These are phyloP conservation scores for Angomonas desouzai DNA, from an alignment of 208 protist genomes.

Conservation along the genomic window DNA sequence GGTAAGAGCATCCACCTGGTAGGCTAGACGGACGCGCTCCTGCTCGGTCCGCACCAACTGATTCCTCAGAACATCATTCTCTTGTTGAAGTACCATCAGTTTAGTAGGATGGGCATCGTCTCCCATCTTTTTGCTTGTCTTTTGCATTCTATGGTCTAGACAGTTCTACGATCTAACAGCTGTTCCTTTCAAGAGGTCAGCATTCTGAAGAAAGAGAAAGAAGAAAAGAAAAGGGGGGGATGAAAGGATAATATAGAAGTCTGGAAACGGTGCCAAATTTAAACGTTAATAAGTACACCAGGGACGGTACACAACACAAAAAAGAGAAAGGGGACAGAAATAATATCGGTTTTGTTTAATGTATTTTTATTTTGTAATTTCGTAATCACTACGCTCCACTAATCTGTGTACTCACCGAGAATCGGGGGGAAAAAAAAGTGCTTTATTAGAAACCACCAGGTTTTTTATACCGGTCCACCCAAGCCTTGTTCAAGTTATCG, in stretches of 20 bases:
- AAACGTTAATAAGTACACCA: no score
- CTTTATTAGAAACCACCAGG: background rate
- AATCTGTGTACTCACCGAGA: background rate
- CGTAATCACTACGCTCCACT: slow-evolving; percentile 3
- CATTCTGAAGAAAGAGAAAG: background rate
- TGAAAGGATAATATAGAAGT: no score
- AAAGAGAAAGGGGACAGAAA: no score
- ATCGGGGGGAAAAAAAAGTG: background rate
- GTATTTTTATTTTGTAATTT: background rate
- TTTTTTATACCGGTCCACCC: slow-evolving; percentile 64
- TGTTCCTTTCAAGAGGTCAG: background rate
- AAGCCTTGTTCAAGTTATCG: slow-evolving; percentile 63
- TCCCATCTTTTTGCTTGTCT: background rate
- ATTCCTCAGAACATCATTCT: slow-evolving; percentile 57
- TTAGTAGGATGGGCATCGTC: background rate
- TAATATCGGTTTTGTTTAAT: no score
- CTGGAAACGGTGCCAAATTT: no score
- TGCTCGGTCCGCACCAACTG: slow-evolving; percentile 37
- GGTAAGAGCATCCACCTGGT: slow-evolving; percentile 22
- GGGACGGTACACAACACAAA: no score
- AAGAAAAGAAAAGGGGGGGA: no score
- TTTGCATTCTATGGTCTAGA: slow-evolving; percentile 1
- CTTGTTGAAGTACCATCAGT: slow-evolving; percentile 37
- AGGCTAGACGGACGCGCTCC: slow-evolving; percentile 18
- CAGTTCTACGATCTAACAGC: slow-evolving; percentile 8